Evolutionary conservation across 2,329 filamentous ascomycete genomes (phyloP).

Genomic region (Alternaria rosae): DNA sequence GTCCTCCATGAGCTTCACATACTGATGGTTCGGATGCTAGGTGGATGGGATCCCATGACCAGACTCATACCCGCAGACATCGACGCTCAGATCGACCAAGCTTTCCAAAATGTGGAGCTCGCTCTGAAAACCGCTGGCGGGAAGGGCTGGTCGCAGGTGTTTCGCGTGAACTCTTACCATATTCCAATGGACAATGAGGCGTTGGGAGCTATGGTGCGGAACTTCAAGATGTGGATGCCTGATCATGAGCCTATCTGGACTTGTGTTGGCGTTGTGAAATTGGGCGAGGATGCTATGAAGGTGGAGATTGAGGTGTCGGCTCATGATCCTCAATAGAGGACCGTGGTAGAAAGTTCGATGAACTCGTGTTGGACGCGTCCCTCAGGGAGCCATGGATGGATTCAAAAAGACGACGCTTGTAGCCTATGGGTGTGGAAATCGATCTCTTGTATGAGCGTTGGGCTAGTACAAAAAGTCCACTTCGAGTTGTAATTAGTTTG

Average conservation of each 20-base stretch:
- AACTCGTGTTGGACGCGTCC: background rate
- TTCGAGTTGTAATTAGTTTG: background rate
- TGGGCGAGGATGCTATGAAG: constrained; percentile 52
- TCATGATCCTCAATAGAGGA: constrained; percentile 7
- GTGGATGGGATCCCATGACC: constrained; percentile 44
- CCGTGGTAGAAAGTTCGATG: background rate
- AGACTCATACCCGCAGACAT: constrained; percentile 27
- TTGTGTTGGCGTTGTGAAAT: constrained; percentile 25
- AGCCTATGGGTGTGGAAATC: background rate
- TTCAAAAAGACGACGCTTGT: no score
- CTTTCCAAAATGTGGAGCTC: constrained; percentile 65
- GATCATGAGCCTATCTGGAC: constrained; percentile 36
- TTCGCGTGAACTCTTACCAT: constrained; percentile 39
- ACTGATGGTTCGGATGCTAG: constrained; percentile 20
- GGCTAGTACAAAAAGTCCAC: background rate
- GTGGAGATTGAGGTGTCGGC: constrained; percentile 35
- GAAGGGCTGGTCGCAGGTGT: constrained; percentile 64
- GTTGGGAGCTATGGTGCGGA: constrained; percentile 23
- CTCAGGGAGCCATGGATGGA: background rate
- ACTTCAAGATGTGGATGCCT: constrained; percentile 37
- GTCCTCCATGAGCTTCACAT: no score
- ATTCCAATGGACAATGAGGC: constrained; percentile 27
- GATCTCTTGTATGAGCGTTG: background rate
- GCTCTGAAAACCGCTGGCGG: constrained; percentile 62
- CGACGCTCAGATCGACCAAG: constrained; percentile 48